Evolutionary conservation across 2,329 filamentous ascomycete species (phyloP), one percentile per base, ranked within the genome.

Genomic region (Aureobasidium pullulans): DNA sequence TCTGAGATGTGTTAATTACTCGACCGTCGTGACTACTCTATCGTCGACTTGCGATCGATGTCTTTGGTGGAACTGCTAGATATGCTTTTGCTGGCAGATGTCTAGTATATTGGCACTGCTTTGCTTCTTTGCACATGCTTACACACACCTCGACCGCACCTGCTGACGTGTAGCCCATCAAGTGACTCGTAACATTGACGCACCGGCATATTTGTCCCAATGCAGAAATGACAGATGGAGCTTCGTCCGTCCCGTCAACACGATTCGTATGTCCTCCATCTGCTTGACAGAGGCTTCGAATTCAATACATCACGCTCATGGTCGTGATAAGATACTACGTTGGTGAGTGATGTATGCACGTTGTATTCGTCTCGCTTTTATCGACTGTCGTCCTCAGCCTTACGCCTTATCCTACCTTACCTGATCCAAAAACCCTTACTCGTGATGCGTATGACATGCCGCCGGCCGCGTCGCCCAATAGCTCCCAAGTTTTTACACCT

Each of bases 151-250:
- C 16, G 48, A 52, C 34, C 37, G 48, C 37, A 43, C 39, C 28
- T 32, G 50, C 50, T 54, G 50, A 54, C 50, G 50, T 54, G 50
- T 54, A 37, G 15, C 34, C n/a, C 34, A 10, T 54, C 50, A 54
- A 54, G 50, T 54, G 50, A 54, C 50, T 54, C 39, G 50, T 43
- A 34, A 54, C 50, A 19, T 16, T 28, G 47, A 37, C 47, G n/a
- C 9, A 34, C 19, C 11, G 47, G 32, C 16, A 9, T 15, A 49
- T 36, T 52, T 52, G 48, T 31, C 48, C 36, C 15, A 23, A 40
- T 40, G 34, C 36, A 52, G 48, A 40, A 19, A 11, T 40, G 48
- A 52, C 34, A 52, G 48, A 39, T 19, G 36, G 23, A 29, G 15
- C 36, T 52, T 29, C 36, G 34, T 52, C 31, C 7, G 16, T 13